Percentiles rank a stretch among this genome's conserved stretches.
Conservation (phyloP, 2,329 filamentous ascomycete species). For the Aspergillus luchuensis region DNA sequence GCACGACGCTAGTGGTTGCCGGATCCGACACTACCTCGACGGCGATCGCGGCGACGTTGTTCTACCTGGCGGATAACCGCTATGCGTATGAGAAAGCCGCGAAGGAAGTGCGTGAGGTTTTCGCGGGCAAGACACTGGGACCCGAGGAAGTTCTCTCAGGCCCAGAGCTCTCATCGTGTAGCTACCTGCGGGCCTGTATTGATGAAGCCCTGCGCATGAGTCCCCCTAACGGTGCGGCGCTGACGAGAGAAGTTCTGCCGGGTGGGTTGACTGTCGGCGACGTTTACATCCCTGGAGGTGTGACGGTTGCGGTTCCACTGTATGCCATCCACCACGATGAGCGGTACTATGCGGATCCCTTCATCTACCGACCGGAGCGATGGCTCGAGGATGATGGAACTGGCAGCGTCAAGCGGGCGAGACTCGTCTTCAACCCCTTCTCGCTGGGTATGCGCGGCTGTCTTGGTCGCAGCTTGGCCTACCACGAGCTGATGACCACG, state of each 20-base stretch:
- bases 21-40: background rate
- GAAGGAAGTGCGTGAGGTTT: background rate
- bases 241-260: background rate
- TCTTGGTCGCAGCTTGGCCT: background rate
- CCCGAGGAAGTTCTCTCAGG: background rate
- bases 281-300: background rate
- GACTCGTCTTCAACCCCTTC: background rate
- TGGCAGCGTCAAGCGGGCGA: background rate
- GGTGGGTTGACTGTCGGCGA: background rate
- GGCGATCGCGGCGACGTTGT: background rate
- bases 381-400: background rate
- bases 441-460: background rate
- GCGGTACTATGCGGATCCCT: background rate
- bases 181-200: background rate
- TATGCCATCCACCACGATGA: background rate
- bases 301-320: background rate
- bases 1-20: background rate
- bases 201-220: background rate
- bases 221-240: background rate
- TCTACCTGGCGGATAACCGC: background rate
- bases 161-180: background rate
- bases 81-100: background rate
- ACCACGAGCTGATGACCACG: background rate
- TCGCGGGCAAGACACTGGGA: background rate
- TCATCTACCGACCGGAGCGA: constrained; percentile 3